Evolutionary conservation across 768 basidiomycete genomes (phyloP), one percentile per base, ranked within the genome.

Genomic region (Tricholoma flavovirens): DNA sequence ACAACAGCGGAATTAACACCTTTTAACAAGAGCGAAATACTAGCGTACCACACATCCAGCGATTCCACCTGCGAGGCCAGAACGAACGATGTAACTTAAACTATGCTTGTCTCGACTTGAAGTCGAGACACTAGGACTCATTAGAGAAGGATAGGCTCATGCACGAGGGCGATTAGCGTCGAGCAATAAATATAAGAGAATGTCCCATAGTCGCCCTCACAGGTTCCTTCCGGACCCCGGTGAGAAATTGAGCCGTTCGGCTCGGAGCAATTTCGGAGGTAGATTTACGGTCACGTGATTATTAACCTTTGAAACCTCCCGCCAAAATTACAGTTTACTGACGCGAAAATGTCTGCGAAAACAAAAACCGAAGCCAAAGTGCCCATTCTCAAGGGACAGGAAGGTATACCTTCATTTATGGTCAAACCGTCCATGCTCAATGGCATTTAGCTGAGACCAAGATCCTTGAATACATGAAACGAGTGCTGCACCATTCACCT

Each of bases 31-130:
- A 50, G 55, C 21, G 21, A 55, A 43, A 57, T 40, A 32, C 26
- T 63, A 36, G 81, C 92, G 65, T 67, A 97, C 95, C 60, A 95
- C 80, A 73, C 93, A 96, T 51, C 93, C 95, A 35, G 95, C 96
- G 56, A 96, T 72, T 30, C 96, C 96, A 56, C 96, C 96, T 42
- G 95, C 95, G 45, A 98, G 71, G 46, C 93, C 91, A 36, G 91
- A 93, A 59, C 88, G 87, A 62, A 92, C 66, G 55, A 87, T 81
- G 70, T 81, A 83, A 59, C 80, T 70, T 53, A 83, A 69, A 58
- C 71, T 82, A 66, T 79, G 79, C 66, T 77, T 83, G 73, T 83
- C 79, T 71, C 71, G 71, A 57, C 66, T 70, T 60, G 69, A 67
- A 64, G 70, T 62, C 61, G 74, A 71, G 66, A 70, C 81, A 83